phyloP scores from a whole-genome alignment of 192 early-diverging fungal genomes.

The Entrophospora sp. region DNA sequence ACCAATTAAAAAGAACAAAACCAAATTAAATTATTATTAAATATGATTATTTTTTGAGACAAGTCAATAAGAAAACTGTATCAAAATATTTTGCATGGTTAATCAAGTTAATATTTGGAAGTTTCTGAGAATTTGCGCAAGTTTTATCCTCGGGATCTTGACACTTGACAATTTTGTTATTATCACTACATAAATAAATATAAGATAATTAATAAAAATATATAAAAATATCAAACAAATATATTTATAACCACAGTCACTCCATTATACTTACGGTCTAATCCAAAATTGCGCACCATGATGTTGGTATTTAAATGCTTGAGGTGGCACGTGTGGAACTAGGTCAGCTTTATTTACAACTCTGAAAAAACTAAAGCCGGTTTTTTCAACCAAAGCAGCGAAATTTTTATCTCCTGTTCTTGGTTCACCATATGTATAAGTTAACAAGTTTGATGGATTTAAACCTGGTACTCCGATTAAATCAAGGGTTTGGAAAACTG shows the following conservation, averaged over 20 bases:
- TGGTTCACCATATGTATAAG: conserved; percentile 20
- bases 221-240: background rate
- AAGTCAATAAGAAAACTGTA: conserved; percentile 7
- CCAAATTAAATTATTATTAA: too few relatives aligned
- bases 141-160: background rate
- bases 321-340: conserved; percentile 6
- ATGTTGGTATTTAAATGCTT: background rate
- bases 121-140: background rate
- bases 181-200: background rate
- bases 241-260: background rate
- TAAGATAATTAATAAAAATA: background rate
- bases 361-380: background rate
- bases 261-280: background rate
- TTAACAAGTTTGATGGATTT: background rate
- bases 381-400: background rate
- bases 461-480: conserved; percentile 1
- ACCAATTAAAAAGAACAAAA: too few relatives aligned
- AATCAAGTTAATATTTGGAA: background rate
- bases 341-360: conserved; percentile 1
- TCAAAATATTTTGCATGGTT: conserved; percentile 1
- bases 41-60: background rate
- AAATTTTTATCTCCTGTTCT: conserved; percentile 11
- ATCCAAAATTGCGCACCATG: conserved; percentile 3
- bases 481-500: conserved; percentile 1
- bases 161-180: background rate